A percentile compares a stretch with the other conserved stretches of the same genome.
Evolutionary conservation across 129 eudicot genomes (phyloP).

Genomic region (Lactuca saligna): DNA sequence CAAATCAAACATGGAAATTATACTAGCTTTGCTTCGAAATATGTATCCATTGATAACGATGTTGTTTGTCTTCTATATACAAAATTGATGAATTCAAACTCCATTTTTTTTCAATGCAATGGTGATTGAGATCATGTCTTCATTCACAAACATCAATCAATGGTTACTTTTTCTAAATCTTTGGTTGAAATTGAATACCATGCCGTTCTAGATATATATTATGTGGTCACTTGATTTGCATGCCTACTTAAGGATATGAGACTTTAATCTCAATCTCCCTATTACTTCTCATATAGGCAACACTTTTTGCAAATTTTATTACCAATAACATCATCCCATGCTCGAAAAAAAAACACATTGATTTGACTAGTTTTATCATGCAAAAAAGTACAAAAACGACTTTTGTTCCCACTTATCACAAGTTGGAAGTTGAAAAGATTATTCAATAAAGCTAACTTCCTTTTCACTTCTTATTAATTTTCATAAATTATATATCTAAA

Average conservation of each 20-base stretch:
- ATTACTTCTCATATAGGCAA: background rate
- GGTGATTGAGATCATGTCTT: slow-evolving; percentile 4
- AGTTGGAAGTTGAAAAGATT: too few species aligned
- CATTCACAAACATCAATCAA: slow-evolving; percentile 15
- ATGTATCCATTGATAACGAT: too few species aligned
- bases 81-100: background rate
- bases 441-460: background rate
- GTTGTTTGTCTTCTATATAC: background rate
- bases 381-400: background rate
- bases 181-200: background rate
- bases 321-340: slow-evolving; percentile 9
- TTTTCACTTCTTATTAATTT: background rate
- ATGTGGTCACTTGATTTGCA: background rate
- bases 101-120: background rate
- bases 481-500: too few species aligned
- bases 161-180: slow-evolving; percentile 6
- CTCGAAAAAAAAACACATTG: background rate
- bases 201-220: background rate
- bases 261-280: background rate
- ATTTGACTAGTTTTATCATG: background rate
- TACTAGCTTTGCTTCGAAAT: too few species aligned
- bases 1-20: too few species aligned
- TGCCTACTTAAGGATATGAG: background rate
- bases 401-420: background rate
- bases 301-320: background rate